Evolutionary conservation across 345 rosid species (phyloP).

Genomic region (Fremontodendron californicum): DNA sequence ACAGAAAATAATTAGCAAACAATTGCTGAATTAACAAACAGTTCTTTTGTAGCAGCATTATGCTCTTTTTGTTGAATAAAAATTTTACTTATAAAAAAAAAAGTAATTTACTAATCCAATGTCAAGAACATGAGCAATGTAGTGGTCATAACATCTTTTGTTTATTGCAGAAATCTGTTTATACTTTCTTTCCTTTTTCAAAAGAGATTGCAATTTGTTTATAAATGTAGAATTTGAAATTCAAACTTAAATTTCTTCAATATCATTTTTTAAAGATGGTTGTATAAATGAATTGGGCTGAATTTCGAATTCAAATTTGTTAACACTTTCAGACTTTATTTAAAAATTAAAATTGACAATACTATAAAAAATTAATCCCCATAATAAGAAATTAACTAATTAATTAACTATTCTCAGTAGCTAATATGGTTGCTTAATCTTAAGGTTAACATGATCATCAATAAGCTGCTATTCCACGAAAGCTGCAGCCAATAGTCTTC

Average conservation of each 20-base stretch:
- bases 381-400: neutral
- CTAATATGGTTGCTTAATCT: neutral
- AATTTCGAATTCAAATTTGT: too few species aligned
- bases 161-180: neutral
- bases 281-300: too few species aligned
- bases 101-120: neutral
- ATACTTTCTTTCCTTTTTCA: too few species aligned
- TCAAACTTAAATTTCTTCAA: too few species aligned
- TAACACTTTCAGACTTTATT: neutral
- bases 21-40: too few species aligned
- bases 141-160: neutral
- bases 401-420: neutral
- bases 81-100: too few species aligned
- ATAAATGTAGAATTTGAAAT: too few species aligned
- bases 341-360: neutral
- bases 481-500: neutral
- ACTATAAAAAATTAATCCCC: neutral
- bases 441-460: neutral
- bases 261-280: too few species aligned
- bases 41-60: too few species aligned
- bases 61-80: too few species aligned
- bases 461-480: neutral
- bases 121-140: neutral
- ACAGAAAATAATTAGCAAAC: too few species aligned
- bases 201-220: too few species aligned